These are phyloP conservation scores for Alternaria viburni DNA, from an alignment of 2,329 filamentous ascomycete genomes.

Conservation along the genomic window DNA sequence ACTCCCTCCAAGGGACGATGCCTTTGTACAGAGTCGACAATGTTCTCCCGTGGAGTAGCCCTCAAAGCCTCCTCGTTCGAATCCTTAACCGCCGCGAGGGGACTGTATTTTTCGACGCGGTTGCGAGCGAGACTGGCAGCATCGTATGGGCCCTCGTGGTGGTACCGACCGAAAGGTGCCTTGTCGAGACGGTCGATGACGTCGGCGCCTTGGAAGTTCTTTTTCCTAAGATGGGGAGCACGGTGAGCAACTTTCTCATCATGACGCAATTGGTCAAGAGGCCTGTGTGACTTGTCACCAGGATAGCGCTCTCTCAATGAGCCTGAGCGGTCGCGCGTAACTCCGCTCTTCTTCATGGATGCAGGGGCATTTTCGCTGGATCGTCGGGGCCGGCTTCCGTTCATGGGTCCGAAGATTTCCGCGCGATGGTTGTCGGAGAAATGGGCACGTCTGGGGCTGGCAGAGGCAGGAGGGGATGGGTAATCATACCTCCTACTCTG, in stretches of 20 bases:
- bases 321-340: slow-evolving; percentile 48
- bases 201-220: slow-evolving; percentile 72
- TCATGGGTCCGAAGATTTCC: slow-evolving; percentile 40
- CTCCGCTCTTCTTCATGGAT: slow-evolving; percentile 27
- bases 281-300: slow-evolving; percentile 69
- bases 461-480: slow-evolving; percentile 62
- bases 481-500: slow-evolving; percentile 43
- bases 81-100: slow-evolving; percentile 75
- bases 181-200: slow-evolving; percentile 81
- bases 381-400: slow-evolving; percentile 39
- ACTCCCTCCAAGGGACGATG: slow-evolving; percentile 84
- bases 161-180: slow-evolving; percentile 70
- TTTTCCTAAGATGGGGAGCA: slow-evolving; percentile 69
- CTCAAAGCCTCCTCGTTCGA: slow-evolving; percentile 78
- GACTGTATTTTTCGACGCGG: slow-evolving; percentile 65
- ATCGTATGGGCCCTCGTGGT: slow-evolving; percentile 91
- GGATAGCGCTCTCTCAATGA: slow-evolving; percentile 67
- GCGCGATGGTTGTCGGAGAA: slow-evolving; percentile 42
- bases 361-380: slow-evolving; percentile 39
- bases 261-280: slow-evolving; percentile 69
- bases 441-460: slow-evolving; percentile 56
- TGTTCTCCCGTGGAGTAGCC: slow-evolving; percentile 80
- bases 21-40: slow-evolving; percentile 73
- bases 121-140: slow-evolving; percentile 80
- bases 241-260: slow-evolving; percentile 71